phyloP scores from a whole-genome alignment of 257 asterid species.

The Nicotiana paniculata region DNA sequence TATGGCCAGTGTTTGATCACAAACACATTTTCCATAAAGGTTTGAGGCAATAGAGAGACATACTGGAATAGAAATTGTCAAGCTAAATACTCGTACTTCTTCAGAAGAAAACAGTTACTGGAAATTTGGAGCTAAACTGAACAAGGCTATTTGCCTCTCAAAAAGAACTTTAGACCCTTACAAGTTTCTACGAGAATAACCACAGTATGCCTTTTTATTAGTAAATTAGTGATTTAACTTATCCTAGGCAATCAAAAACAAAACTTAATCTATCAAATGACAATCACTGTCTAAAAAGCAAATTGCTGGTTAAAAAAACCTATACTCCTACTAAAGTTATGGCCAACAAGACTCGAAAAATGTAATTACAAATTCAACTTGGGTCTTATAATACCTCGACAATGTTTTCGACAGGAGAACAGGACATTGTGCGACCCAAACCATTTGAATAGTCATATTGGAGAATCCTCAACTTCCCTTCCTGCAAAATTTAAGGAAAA shows the following conservation, averaged over 20 bases:
- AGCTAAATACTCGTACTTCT: background rate
- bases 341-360: background rate
- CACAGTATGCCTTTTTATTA: background rate
- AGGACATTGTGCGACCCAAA: constrained; percentile 31
- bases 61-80: background rate
- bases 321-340: background rate
- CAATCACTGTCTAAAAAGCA: background rate
- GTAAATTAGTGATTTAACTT: background rate
- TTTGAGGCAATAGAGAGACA: background rate
- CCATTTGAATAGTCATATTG: constrained; percentile 53
- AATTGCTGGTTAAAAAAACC: background rate
- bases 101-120: background rate
- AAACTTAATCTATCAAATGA: background rate
- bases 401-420: constrained; percentile 53
- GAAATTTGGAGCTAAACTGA: background rate
- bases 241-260: background rate
- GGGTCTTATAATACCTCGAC: constrained; percentile 46
- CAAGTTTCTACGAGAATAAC: too few species aligned
- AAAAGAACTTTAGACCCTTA: too few species aligned
- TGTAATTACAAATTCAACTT: constrained; percentile 1
- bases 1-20: background rate
- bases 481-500: constrained; percentile 40
- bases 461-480: constrained; percentile 93
- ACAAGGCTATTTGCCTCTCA: too few species aligned
- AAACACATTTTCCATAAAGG: background rate